These are phyloP conservation scores for Dactylorhiza incarnata DNA, from an alignment of 106 monocot species.

Conservation along the genomic window DNA sequence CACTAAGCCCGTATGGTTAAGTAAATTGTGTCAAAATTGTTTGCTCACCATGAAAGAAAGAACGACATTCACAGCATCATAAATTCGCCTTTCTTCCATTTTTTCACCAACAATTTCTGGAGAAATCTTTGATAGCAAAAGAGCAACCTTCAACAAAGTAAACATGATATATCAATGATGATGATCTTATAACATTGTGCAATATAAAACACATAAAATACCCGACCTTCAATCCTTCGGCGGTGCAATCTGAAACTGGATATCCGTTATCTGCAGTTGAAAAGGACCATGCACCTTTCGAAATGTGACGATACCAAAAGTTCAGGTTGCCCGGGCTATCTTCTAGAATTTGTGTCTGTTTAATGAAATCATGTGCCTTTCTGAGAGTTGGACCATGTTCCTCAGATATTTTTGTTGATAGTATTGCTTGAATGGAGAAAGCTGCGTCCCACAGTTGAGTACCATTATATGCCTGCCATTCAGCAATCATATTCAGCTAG, in stretches of 20 bases:
- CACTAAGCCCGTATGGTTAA: too few relatives aligned
- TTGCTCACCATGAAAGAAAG: slow-evolving; percentile 9
- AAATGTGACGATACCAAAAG: slow-evolving; percentile 37
- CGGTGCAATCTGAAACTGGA: slow-evolving; percentile 43
- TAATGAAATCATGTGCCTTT: slow-evolving; percentile 39
- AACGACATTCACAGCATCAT: slow-evolving; percentile 52
- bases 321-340: slow-evolving; percentile 25
- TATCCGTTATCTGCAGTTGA: slow-evolving; percentile 45
- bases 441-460: slow-evolving; percentile 48
- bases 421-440: neutral
- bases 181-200: neutral
- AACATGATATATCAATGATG: neutral
- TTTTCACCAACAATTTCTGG: slow-evolving; percentile 33
- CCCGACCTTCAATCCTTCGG: slow-evolving; percentile 30
- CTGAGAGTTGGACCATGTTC: slow-evolving; percentile 30
- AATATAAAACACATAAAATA: neutral
- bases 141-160: slow-evolving; percentile 19
- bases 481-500: too few relatives aligned
- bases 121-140: slow-evolving; percentile 29
- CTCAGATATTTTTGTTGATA: slow-evolving; percentile 27
- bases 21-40: too few relatives aligned
- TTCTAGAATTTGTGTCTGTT: slow-evolving; percentile 30
- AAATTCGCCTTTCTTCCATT: slow-evolving; percentile 17
- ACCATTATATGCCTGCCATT: slow-evolving; percentile 11
- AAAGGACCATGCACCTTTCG: slow-evolving; percentile 45